These are phyloP conservation scores for Talaromyces ruber DNA, from an alignment of 495 filamentous ascomycete species.

Conservation along the genomic window DNA sequence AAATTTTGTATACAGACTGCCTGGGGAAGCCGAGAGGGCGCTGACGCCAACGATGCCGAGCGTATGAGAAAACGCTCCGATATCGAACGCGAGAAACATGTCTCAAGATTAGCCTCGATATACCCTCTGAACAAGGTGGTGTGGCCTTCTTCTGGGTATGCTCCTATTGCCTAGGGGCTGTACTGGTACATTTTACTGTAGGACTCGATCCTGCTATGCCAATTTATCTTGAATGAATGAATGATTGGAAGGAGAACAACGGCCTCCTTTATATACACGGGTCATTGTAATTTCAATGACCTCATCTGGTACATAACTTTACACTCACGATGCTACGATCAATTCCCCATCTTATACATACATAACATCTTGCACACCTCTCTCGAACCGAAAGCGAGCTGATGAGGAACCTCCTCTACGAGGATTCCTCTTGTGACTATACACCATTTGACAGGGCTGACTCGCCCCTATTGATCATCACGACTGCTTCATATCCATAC, in stretches of 20 bases:
- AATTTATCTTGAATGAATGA: not conserved
- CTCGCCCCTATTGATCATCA: not conserved
- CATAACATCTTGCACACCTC: not conserved
- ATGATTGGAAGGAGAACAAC: not conserved
- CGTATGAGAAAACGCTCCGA: conserved; percentile 45
- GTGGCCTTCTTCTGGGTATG: not conserved
- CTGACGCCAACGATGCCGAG: conserved; percentile 47
- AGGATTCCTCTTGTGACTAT: not conserved
- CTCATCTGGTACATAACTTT: not conserved
- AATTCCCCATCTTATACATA: not conserved
- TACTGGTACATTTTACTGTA: not conserved
- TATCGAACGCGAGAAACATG: conserved; percentile 26
- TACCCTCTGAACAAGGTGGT: not conserved
- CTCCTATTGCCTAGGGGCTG: not conserved
- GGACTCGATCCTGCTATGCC: not conserved
- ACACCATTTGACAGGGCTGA: not conserved
- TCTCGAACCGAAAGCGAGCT: not conserved
- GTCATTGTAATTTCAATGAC: not conserved
- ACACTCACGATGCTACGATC: not conserved
- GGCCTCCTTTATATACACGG: not conserved
- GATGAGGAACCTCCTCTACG: not conserved
- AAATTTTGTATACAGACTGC: conserved; percentile 32
- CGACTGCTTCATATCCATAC: not conserved
- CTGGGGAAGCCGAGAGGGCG: conserved; percentile 51
- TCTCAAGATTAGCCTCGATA: not conserved